Conservation (phyloP, 352 stramenopile species). For the Globisporangium recalcitrans region DNA sequence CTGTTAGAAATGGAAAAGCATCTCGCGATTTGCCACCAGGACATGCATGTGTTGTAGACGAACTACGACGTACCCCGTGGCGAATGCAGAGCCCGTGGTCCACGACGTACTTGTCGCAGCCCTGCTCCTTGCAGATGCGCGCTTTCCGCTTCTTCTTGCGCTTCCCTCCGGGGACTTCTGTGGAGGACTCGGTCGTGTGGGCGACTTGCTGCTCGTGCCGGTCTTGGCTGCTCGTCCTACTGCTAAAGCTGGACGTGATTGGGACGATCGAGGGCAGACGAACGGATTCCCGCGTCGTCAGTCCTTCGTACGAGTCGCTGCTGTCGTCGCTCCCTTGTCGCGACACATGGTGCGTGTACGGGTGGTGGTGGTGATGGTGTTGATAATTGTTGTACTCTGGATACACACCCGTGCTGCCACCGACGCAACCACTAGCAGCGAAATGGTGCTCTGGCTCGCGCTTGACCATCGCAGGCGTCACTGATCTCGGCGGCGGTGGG, state of each 20-base stretch:
- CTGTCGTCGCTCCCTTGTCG: background rate
- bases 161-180: background rate
- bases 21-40: no score
- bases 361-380: background rate
- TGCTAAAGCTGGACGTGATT: background rate
- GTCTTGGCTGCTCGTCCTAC: background rate
- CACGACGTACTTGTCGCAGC: constrained; percentile 42
- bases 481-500: background rate
- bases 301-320: constrained; percentile 5
- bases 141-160: constrained; percentile 41
- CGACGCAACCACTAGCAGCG: background rate
- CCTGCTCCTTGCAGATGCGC: constrained; percentile 31
- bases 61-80: constrained; percentile 24
- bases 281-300: background rate
- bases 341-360: background rate
- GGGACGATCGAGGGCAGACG: constrained; percentile 3
- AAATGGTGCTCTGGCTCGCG: background rate
- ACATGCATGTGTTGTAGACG: background rate
- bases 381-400: background rate
- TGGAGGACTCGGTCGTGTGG: background rate
- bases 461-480: background rate
- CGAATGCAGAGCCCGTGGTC: constrained; percentile 41
- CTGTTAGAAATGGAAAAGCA: no score
- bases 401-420: background rate
- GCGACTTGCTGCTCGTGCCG: background rate